These are phyloP conservation scores for Amphibolis antarctica DNA, from an alignment of 106 monocot species.

Conservation along the genomic window DNA sequence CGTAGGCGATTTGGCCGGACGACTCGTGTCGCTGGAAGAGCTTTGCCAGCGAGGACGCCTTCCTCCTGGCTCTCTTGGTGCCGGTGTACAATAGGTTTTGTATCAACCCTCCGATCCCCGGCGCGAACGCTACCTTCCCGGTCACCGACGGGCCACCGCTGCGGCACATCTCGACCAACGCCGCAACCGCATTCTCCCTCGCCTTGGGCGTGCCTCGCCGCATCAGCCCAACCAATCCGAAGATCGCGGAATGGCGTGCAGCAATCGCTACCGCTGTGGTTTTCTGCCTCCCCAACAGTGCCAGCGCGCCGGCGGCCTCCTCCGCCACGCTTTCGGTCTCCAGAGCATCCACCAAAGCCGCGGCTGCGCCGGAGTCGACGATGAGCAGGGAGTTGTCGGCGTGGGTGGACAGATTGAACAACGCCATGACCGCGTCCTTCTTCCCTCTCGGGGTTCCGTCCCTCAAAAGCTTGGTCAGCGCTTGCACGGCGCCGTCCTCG, in stretches of 20 bases:
- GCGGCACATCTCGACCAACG: constrained; percentile 43
- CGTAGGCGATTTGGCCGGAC: not conserved
- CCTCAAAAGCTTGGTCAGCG: constrained; percentile 30
- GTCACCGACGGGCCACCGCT: constrained; percentile 26
- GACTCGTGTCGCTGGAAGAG: constrained; percentile 28
- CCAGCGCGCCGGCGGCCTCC: constrained; percentile 64
- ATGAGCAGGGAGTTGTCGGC: constrained; percentile 28
- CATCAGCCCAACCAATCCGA: constrained; percentile 41
- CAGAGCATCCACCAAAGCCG: constrained; percentile 34
- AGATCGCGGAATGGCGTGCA: constrained; percentile 13
- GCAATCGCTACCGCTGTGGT: constrained; percentile 18
- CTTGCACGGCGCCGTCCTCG: constrained; percentile 40
- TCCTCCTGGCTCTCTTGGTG: constrained; percentile 47
- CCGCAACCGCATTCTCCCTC: constrained; percentile 53
- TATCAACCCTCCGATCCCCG: constrained; percentile 27
- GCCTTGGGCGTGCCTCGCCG: constrained; percentile 39
- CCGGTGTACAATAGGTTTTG: constrained; percentile 36
- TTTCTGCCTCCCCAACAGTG: constrained; percentile 36
- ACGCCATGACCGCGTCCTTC: constrained; percentile 68
- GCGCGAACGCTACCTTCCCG: constrained; percentile 24
- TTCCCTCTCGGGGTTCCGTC: constrained; percentile 47
- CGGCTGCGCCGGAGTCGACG: constrained; percentile 37
- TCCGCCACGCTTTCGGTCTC: constrained; percentile 42
- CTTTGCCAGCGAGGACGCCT: constrained; percentile 34
- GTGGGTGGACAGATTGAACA: constrained; percentile 61